Base-by-base conservation (phyloP, 306 rosid genomes). In the Acmispon strigosus region DNA sequence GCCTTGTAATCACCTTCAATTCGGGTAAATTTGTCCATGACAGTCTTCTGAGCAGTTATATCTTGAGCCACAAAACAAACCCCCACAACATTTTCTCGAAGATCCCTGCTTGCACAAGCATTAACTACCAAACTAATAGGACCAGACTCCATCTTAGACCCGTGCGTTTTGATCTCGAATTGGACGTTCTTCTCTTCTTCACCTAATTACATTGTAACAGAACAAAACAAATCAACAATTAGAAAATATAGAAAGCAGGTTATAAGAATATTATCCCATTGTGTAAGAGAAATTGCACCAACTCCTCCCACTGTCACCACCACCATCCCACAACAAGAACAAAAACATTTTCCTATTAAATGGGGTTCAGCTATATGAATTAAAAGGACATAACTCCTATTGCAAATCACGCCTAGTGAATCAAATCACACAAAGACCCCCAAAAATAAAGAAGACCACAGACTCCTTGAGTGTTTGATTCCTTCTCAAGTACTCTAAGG, bases 31-130 rank as follows among this genome's bases (percentile, higher is more conserved):
- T 89, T 94, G 84, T 94, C 98, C 96, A 91, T 87, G 36, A 94
- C 96, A 45, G 78, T 86, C 87, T 94, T 94, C 80, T 94, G 92
- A 70, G 85, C 92, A 66, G 98, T 94, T 73, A 94, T 88, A 83
- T 91, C 98, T 72, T 94, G 98, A 43, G 92, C 98, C 78, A 94
- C 97, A 78, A 94, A 90, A 81, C 98, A 94, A 78, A 94, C 95
- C 19, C 98, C 96, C 19, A 94, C 97, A 56, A 90, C 92, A 75
- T 84, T 84, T 16, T 86, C 92, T 32, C 24, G 84, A 81, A 94
- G 78, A 78, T 94, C 97, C 82, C 84, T 80, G 65, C 98, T 94
- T 60, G 96, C 96, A 76, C 98, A 94, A 42, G 98, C 97, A 70
- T 94, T 94, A 80, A 91, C 97, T 55, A 90, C 87, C 70, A 90